Evolutionary conservation across 176 grass and related monocot species (phyloP), one percentile per base, ranked within the genome.

Genomic region (Triticum aestivum): DNA sequence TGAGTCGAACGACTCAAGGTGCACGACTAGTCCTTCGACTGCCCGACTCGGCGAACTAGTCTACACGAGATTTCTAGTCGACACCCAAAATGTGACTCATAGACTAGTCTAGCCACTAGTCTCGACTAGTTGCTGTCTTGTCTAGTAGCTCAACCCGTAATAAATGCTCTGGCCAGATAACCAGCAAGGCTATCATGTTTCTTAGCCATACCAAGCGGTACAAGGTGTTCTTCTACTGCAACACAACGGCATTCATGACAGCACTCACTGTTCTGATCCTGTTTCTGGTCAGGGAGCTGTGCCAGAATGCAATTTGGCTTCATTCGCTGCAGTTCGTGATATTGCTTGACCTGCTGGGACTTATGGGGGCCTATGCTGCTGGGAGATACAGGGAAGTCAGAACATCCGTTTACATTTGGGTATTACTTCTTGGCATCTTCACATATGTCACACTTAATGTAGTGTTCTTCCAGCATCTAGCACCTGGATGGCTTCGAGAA

Each of bases 181-280:
- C 72, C 9, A 18, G 8, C 26, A 83, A 11, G 59, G 38, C 65
- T 85, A 91, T 91, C 58, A 61, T 89, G 18, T 45, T 67, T 66
- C 73, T 49, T 44, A 81, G 17, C 29, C 75, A 76, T 33, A 61
- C 68, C 0, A 73, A 80, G 33, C 10, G 82, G 61, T 89, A 89
- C 11, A 74, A 75, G 23, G 77, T 89, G 51, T 89, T 89, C 87
- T 89, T 89, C 75, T 89, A 89, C 87, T 80, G 75, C 87, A 89
- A 85, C 58, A 80, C 87, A 21, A 89, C 58, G 11, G 82, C 76
- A 51, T 85, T 89, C 81, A 78, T 85, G 76, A 76, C 82, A 2
- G 85, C 87, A 37, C 82, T 89, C n/a, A 84, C 84, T 15, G 87
- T 89, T 77, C 62, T 82, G 37, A 77, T 86, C 58, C 26, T 86